phyloP scores from a whole-genome alignment of 371 early-diverging fungal genomes.

The Mortierella sp. region DNA sequence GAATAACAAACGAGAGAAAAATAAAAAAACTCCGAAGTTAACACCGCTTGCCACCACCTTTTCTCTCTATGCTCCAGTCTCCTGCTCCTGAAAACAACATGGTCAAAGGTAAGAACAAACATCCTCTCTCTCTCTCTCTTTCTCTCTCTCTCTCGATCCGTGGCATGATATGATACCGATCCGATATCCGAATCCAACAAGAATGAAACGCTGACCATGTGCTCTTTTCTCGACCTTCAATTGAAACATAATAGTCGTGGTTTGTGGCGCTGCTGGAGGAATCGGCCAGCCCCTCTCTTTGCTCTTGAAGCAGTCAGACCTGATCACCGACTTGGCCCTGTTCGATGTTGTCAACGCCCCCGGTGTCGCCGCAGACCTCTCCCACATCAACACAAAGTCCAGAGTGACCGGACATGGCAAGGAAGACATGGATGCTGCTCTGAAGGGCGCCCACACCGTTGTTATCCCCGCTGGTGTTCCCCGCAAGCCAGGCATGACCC shows the following conservation, averaged over 20 bases:
- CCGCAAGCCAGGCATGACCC: constrained; percentile 91
- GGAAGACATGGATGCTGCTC: constrained; percentile 85
- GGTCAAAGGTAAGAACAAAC: constrained; percentile 39
- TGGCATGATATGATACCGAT: too few species aligned
- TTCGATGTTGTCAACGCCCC: constrained; percentile 97
- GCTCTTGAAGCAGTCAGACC: constrained; percentile 85
- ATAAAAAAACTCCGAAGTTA: constrained; percentile 9
- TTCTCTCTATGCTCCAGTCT: constrained; percentile 19
- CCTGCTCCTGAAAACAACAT: constrained; percentile 37
- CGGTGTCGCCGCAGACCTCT: constrained; percentile 97
- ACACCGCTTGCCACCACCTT: background rate
- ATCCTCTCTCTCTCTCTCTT: background rate
- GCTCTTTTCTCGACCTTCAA: background rate
- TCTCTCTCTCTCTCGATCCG: background rate
- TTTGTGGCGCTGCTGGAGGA: constrained; percentile 90
- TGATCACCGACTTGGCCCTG: constrained; percentile 88
- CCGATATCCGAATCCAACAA: too few species aligned
- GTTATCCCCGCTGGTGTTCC: constrained; percentile 97
- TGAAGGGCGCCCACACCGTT: constrained; percentile 91
- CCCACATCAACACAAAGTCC: constrained; percentile 95
- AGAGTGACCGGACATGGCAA: constrained; percentile 69
- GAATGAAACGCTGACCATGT: background rate
- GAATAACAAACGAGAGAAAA: background rate
- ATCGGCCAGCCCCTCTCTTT: constrained; percentile 94
- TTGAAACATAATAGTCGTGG: constrained; percentile 63